These are phyloP conservation scores for Mucor velutinosus DNA, from an alignment of 371 early-diverging fungal genomes.

Conservation along the genomic window DNA sequence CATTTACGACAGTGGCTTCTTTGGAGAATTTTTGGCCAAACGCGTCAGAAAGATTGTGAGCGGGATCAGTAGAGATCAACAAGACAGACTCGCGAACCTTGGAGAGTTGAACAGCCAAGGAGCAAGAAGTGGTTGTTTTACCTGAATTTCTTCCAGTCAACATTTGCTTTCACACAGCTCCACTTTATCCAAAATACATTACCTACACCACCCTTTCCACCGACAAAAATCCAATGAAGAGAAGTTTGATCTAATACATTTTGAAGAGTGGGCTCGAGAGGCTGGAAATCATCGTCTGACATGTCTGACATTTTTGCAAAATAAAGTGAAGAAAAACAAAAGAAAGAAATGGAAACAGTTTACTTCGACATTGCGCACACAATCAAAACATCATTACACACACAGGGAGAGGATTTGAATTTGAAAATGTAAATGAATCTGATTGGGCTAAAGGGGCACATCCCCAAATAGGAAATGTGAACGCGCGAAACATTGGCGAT, in stretches of 20 bases:
- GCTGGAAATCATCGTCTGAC: constrained; percentile 65
- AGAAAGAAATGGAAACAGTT: background rate
- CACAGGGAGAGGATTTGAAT: background rate
- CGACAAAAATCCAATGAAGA: constrained; percentile 97
- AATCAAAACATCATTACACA: background rate
- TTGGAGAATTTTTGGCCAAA: constrained; percentile 98
- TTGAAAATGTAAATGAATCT: background rate
- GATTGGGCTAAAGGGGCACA: background rate
- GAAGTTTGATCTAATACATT: constrained; percentile 95
- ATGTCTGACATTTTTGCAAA: constrained; percentile 43
- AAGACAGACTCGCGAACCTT: constrained; percentile 92
- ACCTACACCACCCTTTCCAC: constrained; percentile 99
- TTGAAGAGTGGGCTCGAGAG: constrained; percentile 83
- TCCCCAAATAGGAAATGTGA: background rate
- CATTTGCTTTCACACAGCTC: constrained; percentile 28
- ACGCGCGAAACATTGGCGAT: background rate
- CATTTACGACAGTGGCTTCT: constrained; percentile 92
- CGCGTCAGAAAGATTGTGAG: constrained; percentile 98
- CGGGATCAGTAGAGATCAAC: constrained; percentile 98
- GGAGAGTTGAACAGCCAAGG: constrained; percentile 90
- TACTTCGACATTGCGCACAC: background rate
- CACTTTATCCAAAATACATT: constrained; percentile 28
- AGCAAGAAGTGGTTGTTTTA: constrained; percentile 76
- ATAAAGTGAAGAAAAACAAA: background rate
- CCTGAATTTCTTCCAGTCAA: constrained; percentile 32